Conservation (phyloP, 345 rosid genomes). For the Corchorus capsularis region DNA sequence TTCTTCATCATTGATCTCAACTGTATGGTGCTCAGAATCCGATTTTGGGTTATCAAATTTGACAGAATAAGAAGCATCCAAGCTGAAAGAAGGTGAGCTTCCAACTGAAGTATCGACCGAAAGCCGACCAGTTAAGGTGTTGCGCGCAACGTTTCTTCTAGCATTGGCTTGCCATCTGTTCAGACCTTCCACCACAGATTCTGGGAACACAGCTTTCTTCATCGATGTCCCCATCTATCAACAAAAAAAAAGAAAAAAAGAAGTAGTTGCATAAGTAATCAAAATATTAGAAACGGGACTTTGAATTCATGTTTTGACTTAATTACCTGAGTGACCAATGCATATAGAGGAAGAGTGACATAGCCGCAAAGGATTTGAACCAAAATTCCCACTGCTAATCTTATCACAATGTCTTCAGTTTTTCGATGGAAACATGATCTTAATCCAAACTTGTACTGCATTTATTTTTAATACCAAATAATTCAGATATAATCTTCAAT, state of each 20-base stretch:
- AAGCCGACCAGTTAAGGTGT: background rate
- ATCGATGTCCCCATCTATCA: slow-evolving; percentile 65
- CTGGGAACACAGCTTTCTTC: slow-evolving; percentile 47
- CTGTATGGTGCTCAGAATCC: slow-evolving; percentile 13
- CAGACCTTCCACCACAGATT: slow-evolving; percentile 41
- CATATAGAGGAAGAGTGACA: slow-evolving; percentile 65
- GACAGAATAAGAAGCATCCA: slow-evolving; percentile 13
- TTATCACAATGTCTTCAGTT: slow-evolving; percentile 46
- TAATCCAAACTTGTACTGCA: slow-evolving; percentile 58
- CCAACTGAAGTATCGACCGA: slow-evolving; percentile 25
- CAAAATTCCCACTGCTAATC: slow-evolving; percentile 44
- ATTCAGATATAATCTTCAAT: too few species aligned
- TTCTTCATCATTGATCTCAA: slow-evolving; percentile 22
- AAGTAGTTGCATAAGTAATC: too few species aligned
- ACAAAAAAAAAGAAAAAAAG: too few species aligned
- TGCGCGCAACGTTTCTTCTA: slow-evolving; percentile 32
- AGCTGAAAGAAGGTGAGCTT: slow-evolving; percentile 33
- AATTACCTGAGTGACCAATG: slow-evolving; percentile 61
- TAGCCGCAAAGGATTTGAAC: slow-evolving; percentile 61
- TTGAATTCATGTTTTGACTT: too few species aligned
- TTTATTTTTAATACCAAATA: background rate
- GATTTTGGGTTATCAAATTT: background rate
- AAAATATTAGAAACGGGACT: too few species aligned
- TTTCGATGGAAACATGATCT: slow-evolving; percentile 56
- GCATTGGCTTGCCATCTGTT: slow-evolving; percentile 52